Evolutionary conservation across 306 rosid genomes (phyloP), one percentile per base, ranked within the genome.

Genomic region (Prunus dulcis): DNA sequence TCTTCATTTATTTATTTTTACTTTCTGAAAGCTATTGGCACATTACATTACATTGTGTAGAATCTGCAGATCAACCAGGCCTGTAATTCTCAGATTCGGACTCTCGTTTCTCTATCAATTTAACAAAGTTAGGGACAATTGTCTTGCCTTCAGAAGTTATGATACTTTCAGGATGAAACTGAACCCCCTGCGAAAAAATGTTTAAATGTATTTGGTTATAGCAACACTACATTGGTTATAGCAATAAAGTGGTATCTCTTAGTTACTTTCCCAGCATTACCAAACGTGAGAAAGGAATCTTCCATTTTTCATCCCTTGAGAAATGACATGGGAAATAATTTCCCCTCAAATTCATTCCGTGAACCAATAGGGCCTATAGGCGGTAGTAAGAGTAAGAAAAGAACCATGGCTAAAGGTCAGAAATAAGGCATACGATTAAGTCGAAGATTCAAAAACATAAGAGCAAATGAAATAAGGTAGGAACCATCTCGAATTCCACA

Each of bases 91-190:
- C 51, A 46, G 76, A 67, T 55, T 84, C 86, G 8, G 87, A 84
- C 72, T 87, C 91, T 71, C 22, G 75, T 76, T 67, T 90, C 93
- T 89, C 93, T 32, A 92, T 85, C 71, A 86, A 74, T 80, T 84
- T 89, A 25, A 87, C 79, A 73, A 95, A 95, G 60, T 95, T 95
- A 14, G 60, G 74, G 69, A 92, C 92, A 15, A 95, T 92, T 2
- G 79, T 55, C 88, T 66, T 89, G 49, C 97, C 98, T 73, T 92
- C 93, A 0, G 78, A 77, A 57, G 97, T 90, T 83, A 95, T 92
- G 45, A 95, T 92, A 83, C 98, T 95, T 85, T 92, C 98, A 0
- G 98, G 98, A 82, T 92, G 98, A 79, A 95, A 95, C 81, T 95
- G 98, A 82, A 95, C 98, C 41, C 97, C 97, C 98, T 95, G 88